These are phyloP conservation scores for Euphorbia pulcherrima DNA, from an alignment of 345 rosid genomes.

Conservation along the genomic window DNA sequence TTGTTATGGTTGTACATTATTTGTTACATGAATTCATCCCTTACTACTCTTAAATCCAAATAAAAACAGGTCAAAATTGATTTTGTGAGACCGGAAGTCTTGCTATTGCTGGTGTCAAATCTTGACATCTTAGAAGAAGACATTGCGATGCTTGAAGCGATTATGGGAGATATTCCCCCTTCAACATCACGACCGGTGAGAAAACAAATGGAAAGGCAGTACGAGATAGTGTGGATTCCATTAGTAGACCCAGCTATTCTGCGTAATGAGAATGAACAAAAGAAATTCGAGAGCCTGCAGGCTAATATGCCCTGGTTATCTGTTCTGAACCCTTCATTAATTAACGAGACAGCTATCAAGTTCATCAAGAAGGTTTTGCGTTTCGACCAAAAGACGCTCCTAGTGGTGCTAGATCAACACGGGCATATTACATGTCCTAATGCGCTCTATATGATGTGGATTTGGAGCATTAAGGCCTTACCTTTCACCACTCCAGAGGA, in stretches of 20 bases:
- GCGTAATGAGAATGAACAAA: not conserved
- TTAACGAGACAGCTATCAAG: slow-evolving; percentile 5
- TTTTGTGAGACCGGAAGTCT: not conserved
- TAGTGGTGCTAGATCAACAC: slow-evolving; percentile 3
- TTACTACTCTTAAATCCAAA: not conserved
- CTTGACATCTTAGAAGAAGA: slow-evolving; percentile 1
- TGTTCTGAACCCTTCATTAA: not conserved
- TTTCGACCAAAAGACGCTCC: slow-evolving; percentile 3
- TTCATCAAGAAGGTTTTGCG: slow-evolving; percentile 17
- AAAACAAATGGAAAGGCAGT: not conserved
- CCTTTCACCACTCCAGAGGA: not conserved
- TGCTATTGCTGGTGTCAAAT: slow-evolving; percentile 4
- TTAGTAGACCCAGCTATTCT: not conserved
- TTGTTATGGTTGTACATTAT: not conserved
- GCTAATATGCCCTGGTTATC: slow-evolving; percentile 6
- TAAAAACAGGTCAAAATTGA: slow-evolving; percentile 8
- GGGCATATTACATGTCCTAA: slow-evolving; percentile 9
- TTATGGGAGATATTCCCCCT: not conserved
- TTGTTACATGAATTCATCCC: not conserved
- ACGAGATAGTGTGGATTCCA: slow-evolving; percentile 18
- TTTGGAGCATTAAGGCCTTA: not conserved
- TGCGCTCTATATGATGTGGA: slow-evolving; percentile 2
- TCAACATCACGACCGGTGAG: not conserved
- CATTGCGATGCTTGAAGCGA: not conserved
- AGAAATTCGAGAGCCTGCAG: not conserved